Conservation (phyloP, 495 filamentous ascomycete species). For the Sabuloglossum arenarium region DNA sequence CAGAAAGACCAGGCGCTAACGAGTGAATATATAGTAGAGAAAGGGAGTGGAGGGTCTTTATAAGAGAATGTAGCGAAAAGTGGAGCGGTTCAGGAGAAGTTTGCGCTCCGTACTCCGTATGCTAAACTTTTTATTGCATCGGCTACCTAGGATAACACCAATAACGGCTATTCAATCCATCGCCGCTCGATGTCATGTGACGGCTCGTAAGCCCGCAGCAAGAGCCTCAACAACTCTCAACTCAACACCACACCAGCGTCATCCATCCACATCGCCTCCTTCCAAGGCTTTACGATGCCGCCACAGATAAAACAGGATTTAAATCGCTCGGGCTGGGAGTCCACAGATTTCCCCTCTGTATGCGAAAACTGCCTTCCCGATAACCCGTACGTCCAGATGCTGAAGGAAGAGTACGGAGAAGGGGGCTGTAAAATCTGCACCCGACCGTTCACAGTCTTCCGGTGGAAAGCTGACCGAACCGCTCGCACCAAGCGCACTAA, state of each 20-base stretch:
- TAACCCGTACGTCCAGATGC: conserved; percentile 96
- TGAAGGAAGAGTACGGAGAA: conserved; percentile 84
- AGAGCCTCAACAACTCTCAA: not conserved
- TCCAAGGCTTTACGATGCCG: conserved; percentile 23
- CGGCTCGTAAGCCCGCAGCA: no score
- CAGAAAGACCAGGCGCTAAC: not conserved
- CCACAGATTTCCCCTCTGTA: conserved; percentile 57
- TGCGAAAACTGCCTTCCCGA: conserved; percentile 74
- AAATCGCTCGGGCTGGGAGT: conserved; percentile 90
- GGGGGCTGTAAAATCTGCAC: conserved; percentile 67
- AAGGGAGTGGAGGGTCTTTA: not conserved
- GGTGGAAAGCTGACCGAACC: conserved; percentile 80
- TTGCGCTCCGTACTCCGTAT: no score
- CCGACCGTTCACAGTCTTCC: conserved; percentile 86
- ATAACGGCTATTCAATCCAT: no score
- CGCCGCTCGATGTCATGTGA: no score
- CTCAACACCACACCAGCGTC: not conserved
- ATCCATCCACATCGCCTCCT: no score
- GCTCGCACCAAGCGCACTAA: conserved; percentile 71
- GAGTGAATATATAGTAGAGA: not conserved
- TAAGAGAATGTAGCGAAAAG: not conserved
- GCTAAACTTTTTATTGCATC: no score
- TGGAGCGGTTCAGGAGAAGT: no score
- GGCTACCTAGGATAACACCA: no score
- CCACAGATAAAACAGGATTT: conserved; percentile 86